Percentiles rank a stretch among this genome's conserved stretches.
Evolutionary conservation across 2,329 filamentous ascomycete species (phyloP).

Genomic region (Xylariaceae sp.): DNA sequence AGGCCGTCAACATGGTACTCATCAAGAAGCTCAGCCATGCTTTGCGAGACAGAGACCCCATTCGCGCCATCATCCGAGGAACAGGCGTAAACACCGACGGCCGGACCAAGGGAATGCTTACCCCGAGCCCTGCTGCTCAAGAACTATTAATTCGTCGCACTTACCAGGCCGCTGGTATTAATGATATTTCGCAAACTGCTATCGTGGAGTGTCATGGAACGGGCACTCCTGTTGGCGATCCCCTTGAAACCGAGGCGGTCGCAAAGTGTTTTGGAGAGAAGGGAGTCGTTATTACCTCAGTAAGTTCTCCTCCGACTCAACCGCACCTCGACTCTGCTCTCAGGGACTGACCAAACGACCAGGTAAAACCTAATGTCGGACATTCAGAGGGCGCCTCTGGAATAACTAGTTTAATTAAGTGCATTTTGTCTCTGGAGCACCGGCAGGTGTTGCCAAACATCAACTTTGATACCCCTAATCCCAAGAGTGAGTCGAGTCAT

Average conservation of each 20-base stretch:
- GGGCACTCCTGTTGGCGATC: slow-evolving; percentile 24
- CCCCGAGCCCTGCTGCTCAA: slow-evolving; percentile 37
- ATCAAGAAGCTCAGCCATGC: slow-evolving; percentile 41
- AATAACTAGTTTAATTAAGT: slow-evolving; percentile 29
- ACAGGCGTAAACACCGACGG: slow-evolving; percentile 25
- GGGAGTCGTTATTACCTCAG: slow-evolving; percentile 19
- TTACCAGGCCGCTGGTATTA: slow-evolving; percentile 2
- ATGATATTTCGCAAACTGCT: slow-evolving; percentile 27
- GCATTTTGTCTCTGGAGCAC: slow-evolving; percentile 29
- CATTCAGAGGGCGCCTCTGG: slow-evolving; percentile 28
- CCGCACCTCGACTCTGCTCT: background rate
- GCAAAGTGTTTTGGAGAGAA: background rate
- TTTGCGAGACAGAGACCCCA: slow-evolving; percentile 23
- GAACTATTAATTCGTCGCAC: slow-evolving; percentile 1
- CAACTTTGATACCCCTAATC: slow-evolving; percentile 24
- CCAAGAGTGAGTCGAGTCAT: slow-evolving; percentile 4
- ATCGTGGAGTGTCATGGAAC: slow-evolving; percentile 30
- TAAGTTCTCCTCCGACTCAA: slow-evolving; percentile 2
- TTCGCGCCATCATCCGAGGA: slow-evolving; percentile 28
- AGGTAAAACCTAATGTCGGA: slow-evolving; percentile 26
- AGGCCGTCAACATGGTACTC: slow-evolving; percentile 37
- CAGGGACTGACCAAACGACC: background rate
- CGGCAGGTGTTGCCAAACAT: slow-evolving; percentile 27
- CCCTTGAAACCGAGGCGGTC: slow-evolving; percentile 26
- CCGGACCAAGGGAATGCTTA: background rate